phyloP scores from a whole-genome alignment of 1,284 basidiomycete genomes.

The Cryptococcus hybrid region DNA sequence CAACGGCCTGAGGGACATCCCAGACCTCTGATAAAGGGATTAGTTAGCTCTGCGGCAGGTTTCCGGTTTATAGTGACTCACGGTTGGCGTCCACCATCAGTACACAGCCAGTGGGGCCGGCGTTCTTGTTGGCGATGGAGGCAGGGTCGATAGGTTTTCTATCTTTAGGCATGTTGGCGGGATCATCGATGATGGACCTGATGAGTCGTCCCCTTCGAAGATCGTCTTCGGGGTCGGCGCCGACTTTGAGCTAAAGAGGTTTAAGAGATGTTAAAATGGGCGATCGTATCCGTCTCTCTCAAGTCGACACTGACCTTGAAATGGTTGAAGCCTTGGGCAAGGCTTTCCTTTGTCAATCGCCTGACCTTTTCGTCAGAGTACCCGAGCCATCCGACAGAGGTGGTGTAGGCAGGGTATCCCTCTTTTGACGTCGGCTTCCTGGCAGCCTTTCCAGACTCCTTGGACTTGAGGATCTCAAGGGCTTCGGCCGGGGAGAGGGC shows the following conservation, averaged over 20 bases:
- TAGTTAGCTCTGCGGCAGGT: not conserved
- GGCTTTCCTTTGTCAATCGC: slow-evolving; percentile 78
- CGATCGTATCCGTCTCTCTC: not conserved
- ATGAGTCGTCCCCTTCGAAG: slow-evolving; percentile 82
- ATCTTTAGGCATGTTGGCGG: slow-evolving; percentile 52
- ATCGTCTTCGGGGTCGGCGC: slow-evolving; percentile 76
- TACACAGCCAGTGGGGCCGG: slow-evolving; percentile 87
- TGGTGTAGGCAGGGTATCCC: slow-evolving; percentile 90
- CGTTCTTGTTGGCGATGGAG: slow-evolving; percentile 79
- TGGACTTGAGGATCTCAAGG: slow-evolving; percentile 72
- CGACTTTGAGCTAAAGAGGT: slow-evolving; percentile 75
- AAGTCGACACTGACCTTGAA: slow-evolving; percentile 62
- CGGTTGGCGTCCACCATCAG: slow-evolving; percentile 98
- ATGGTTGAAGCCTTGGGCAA: slow-evolving; percentile 85
- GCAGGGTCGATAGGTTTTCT: slow-evolving; percentile 62
- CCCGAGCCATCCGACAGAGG: slow-evolving; percentile 88
- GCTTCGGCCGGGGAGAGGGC: slow-evolving; percentile 90
- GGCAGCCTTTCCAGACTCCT: slow-evolving; percentile 71
- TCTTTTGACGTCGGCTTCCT: slow-evolving; percentile 65
- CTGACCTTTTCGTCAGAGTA: slow-evolving; percentile 91
- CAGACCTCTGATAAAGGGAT: slow-evolving; percentile 60
- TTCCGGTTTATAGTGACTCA: slow-evolving; percentile 20
- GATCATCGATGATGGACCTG: slow-evolving; percentile 90
- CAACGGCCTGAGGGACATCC: slow-evolving; percentile 90
- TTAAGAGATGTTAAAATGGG: not conserved